Conservation (phyloP, 1,284 basidiomycete species). For the Moesziomyces sp. region DNA sequence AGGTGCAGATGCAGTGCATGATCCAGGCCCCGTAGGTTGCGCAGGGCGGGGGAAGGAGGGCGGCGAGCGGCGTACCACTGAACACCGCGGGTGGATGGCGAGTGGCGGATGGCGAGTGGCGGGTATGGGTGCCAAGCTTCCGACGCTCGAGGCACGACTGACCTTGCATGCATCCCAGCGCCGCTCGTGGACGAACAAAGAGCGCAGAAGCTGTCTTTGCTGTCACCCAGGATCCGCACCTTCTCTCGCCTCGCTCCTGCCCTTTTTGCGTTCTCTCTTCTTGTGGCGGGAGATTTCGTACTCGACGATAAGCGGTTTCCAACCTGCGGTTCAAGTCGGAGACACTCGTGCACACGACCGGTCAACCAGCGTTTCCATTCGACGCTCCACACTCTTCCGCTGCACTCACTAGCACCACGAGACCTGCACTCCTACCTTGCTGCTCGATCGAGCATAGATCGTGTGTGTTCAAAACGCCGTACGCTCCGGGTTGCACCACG, state of each 20-base stretch:
- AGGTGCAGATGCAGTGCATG: neutral
- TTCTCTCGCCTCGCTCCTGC: neutral
- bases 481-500: too few relatives aligned
- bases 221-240: neutral
- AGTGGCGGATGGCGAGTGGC: neutral
- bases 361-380: neutral
- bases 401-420: too few relatives aligned
- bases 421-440: too few relatives aligned
- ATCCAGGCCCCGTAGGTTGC: neutral
- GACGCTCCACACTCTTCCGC: neutral
- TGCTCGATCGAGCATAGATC: too few relatives aligned
- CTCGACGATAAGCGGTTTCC: neutral
- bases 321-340: neutral
- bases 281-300: neutral
- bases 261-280: too few relatives aligned
- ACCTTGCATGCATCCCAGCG: conserved; percentile 11
- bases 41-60: too few relatives aligned
- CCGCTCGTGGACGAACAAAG: too few relatives aligned
- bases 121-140: conserved; percentile 44
- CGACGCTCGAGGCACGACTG: conserved; percentile 25
- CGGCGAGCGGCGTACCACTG: too few relatives aligned
- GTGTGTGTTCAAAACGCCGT: too few relatives aligned
- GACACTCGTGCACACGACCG: neutral
- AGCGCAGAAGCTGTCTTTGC: neutral
- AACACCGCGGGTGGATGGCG: too few relatives aligned